A percentile compares a stretch with the other conserved stretches of the same genome.
phyloP scores from a whole-genome alignment of 768 basidiomycete genomes.

The Mycena crocata region DNA sequence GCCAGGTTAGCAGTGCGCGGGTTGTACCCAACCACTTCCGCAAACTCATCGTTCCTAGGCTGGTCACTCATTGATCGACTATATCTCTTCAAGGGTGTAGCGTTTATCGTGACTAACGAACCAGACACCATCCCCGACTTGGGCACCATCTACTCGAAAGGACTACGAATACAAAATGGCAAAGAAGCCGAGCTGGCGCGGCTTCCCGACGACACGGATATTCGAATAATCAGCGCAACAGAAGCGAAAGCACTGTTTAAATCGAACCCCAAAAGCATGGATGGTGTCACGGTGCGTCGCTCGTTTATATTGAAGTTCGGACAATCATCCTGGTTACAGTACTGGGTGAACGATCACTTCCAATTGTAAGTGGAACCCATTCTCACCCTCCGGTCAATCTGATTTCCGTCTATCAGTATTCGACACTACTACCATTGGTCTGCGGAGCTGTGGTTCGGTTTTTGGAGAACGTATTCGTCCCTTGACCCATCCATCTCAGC shows the following conservation, averaged over 20 bases:
- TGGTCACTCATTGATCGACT: constrained; percentile 87
- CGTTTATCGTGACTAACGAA: constrained; percentile 84
- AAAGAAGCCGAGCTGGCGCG: constrained; percentile 66
- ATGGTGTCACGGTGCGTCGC: constrained; percentile 74
- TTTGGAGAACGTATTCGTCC: constrained; percentile 92
- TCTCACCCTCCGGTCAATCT: neutral
- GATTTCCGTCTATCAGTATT: constrained; percentile 65
- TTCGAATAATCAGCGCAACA: constrained; percentile 77
- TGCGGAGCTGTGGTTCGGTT: constrained; percentile 91
- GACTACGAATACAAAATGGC: constrained; percentile 66
- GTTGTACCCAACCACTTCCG: neutral
- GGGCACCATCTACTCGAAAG: constrained; percentile 78
- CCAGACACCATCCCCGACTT: constrained; percentile 75
- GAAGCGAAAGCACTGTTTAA: constrained; percentile 81
- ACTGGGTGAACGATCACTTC: constrained; percentile 84
- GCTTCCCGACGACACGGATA: constrained; percentile 81
- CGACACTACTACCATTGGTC: constrained; percentile 96
- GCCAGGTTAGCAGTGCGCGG: constrained; percentile 13
- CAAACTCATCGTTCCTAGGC: neutral
- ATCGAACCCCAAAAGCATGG: constrained; percentile 74
- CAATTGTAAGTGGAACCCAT: constrained; percentile 72
- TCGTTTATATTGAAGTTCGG: neutral
- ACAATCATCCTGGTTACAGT: constrained; percentile 54
- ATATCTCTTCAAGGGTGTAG: constrained; percentile 83
- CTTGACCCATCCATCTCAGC: constrained; percentile 77